Evolutionary conservation across 371 early-diverging fungal species (phyloP), one percentile per base, ranked within the genome.

Genomic region (Apophysomyces sp.): DNA sequence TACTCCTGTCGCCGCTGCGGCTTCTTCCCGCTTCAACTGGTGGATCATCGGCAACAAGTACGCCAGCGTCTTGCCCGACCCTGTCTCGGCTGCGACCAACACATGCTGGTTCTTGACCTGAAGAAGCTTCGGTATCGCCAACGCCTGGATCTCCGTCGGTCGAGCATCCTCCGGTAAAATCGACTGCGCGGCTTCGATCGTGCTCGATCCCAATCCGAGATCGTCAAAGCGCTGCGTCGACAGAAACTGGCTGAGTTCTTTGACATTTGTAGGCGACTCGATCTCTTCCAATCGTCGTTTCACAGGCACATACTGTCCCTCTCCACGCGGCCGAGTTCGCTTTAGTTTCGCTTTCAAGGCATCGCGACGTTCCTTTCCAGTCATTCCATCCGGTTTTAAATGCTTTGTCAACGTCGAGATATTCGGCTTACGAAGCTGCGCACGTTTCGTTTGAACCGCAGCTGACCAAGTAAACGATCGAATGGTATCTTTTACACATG

Each of bases 41-140:
- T 91, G 81, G 28, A 92, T 74, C 1, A 92, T 84, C 0, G 99
- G 99, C 27, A 98, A 65, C 34, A 99, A 81, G 69, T 96, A 99
- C 2, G 99, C 92, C 21, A 98, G 81, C 0, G 99, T 99, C 78
- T 99, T 99, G n/a, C 99, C 99, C 1, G 95, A 93, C 16, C 99
- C 99, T 0, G 99, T 99, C 65, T 95, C 94, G 0, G 99, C 95
- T 4, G 98, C 98, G 51, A 91, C 85, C 18, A 99, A 73, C 2
- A 90, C 75, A 60, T 88, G 80, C 2, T 76, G 74, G 28, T 83
- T 81, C 37, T 68, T 66, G 16, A 78, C 74, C 53, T 84, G 74
- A 15, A 94, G 71, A 26, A 93, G 58, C 55, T 86, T 74, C 6
- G 96, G 95, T 44, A 98, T 94, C 6, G 92, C 88, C 55, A 95